Evolutionary conservation across 257 asterid species (phyloP), one percentile per base, ranked within the genome.

Genomic region (Hygrophila difformis): DNA sequence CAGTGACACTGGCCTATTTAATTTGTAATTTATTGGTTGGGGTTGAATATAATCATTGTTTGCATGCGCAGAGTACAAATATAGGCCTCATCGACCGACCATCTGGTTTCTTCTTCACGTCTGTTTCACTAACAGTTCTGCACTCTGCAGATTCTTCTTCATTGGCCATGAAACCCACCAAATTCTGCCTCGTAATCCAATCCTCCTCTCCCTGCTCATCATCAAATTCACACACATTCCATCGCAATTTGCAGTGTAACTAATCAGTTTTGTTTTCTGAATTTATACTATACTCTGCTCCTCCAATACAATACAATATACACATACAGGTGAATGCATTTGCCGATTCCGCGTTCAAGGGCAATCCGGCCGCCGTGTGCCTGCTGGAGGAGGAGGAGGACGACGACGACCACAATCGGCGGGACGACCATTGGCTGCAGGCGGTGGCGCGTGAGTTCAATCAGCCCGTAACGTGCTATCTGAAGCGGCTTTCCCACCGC

Each of bases 321-420:
- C 31, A 47, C n/a, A n/a, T n/a, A 20, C 79, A 89, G 96, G 71
- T 85, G 18, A 93, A 91, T 65, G 96, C 96, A 7, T 89, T 85
- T 23, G 74, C 94, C 0, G 82, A 82, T 6, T 49, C 76, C 35
- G 86, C 96, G 19, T 82, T 82, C 79, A 85, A 89, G 66, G 98
- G 98, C 14, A 89, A 89, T 36, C 96, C 94, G 4, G 92, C 98
- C 14, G 98, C 71, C 29, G 93, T 89, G 41, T 85, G 94, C 66
- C 54, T 82, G 68, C 64, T 91, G 59, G 93, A 79, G 60, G 92
- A 89, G 53, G 83, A 70, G 29, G 69, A 60, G 60, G 86, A 79
- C 13, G 82, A 85, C 15, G 66, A 68, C 12, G n/a, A n/a, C n/a
- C n/a, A n/a, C n/a, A n/a, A n/a, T n/a, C n/a, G n/a, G n/a, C n/a